phyloP scores from a whole-genome alignment of 2,329 filamentous ascomycete species.

The Apiospora pterosperma region DNA sequence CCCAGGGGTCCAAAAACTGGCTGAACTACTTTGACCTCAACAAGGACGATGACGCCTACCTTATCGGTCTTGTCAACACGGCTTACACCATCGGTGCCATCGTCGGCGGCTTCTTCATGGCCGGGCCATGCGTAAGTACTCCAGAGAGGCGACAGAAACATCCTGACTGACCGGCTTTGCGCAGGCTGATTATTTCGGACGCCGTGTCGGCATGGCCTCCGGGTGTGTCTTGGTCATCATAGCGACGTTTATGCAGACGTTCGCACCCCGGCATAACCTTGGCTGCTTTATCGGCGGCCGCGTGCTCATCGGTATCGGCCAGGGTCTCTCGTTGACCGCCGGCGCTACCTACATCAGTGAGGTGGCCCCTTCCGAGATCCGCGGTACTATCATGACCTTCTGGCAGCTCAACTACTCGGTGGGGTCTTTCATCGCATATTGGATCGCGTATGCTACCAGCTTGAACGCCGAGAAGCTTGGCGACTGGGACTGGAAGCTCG shows the following conservation, averaged over 20 bases:
- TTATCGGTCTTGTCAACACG: constrained; percentile 57
- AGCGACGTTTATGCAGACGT: constrained; percentile 67
- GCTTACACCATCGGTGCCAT: constrained; percentile 70
- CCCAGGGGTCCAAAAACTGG: constrained; percentile 67
- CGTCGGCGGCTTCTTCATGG: constrained; percentile 66
- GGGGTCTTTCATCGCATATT: constrained; percentile 62
- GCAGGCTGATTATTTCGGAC: constrained; percentile 55
- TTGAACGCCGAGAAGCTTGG: constrained; percentile 54
- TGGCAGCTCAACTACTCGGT: constrained; percentile 68
- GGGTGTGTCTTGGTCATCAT: constrained; percentile 64
- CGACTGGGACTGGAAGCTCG: constrained; percentile 71
- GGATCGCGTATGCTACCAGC: constrained; percentile 62
- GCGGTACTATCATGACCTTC: constrained; percentile 66
- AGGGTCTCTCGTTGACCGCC: constrained; percentile 65
- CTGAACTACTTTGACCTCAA: constrained; percentile 57
- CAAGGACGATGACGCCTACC: constrained; percentile 37
- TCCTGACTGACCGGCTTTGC: not conserved
- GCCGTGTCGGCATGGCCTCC: constrained; percentile 61
- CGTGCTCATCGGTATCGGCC: constrained; percentile 66
- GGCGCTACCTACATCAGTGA: constrained; percentile 72
- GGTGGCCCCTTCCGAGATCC: constrained; percentile 59
- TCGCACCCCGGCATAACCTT: constrained; percentile 56
- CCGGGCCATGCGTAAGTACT: constrained; percentile 51
- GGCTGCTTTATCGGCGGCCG: constrained; percentile 67
- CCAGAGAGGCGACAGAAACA: not conserved